Conservation (phyloP, 1,284 basidiomycete genomes). For the Malassezia japonica region DNA sequence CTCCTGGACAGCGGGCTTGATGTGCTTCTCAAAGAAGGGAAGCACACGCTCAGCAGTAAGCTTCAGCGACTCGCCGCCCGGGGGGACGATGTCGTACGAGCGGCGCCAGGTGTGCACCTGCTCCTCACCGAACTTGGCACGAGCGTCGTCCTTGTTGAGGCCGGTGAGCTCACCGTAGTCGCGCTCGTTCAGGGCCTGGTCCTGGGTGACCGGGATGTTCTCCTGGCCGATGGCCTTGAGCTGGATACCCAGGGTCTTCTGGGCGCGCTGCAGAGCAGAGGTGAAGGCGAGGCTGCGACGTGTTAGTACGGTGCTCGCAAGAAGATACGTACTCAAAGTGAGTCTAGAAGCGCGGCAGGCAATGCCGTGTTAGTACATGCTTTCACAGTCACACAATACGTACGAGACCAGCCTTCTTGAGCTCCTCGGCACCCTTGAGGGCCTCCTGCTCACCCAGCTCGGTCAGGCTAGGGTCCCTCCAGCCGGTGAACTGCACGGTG, state of each 20-base stretch:
- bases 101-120: slow-evolving; percentile 50
- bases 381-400: not conserved
- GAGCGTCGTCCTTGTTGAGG: slow-evolving; percentile 51
- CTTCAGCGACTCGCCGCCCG: slow-evolving; percentile 50
- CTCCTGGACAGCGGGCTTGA: slow-evolving; percentile 46
- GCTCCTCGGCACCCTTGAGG: slow-evolving; percentile 41
- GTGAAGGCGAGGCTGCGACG: slow-evolving; percentile 49
- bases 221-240: slow-evolving; percentile 50
- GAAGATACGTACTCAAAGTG: slow-evolving; percentile 22
- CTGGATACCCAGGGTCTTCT: slow-evolving; percentile 50
- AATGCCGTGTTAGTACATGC: not conserved
- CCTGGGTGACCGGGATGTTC: slow-evolving; percentile 44
- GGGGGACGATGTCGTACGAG: slow-evolving; percentile 50
- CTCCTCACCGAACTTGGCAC: slow-evolving; percentile 51
- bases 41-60: slow-evolving; percentile 50
- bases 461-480: slow-evolving; percentile 48
- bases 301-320: slow-evolving; percentile 1
- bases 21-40: slow-evolving; percentile 50
- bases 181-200: slow-evolving; percentile 51
- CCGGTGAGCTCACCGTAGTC: slow-evolving; percentile 51
- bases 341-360: slow-evolving; percentile 9
- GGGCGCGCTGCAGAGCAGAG: slow-evolving; percentile 50
- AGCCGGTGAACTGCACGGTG: slow-evolving; percentile 39
- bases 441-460: slow-evolving; percentile 44
- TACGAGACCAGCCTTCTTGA: slow-evolving; percentile 45